These are phyloP conservation scores for Pezicula rhizophila DNA, from an alignment of 2,329 filamentous ascomycete genomes.

Conservation along the genomic window DNA sequence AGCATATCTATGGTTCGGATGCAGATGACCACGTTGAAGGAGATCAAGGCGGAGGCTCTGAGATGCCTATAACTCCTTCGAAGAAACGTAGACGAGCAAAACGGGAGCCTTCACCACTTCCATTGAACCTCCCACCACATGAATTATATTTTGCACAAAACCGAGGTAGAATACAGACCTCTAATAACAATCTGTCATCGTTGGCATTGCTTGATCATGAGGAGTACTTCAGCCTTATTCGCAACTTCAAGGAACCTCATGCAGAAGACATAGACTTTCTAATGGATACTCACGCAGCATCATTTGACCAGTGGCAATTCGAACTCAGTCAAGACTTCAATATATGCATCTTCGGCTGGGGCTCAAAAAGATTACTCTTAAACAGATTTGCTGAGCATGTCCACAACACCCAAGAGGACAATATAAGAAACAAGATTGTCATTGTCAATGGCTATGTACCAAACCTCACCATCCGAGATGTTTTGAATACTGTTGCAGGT, in stretches of 20 bases:
- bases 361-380: slow-evolving; percentile 75
- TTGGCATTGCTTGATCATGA: slow-evolving; percentile 79
- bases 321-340: slow-evolving; percentile 84
- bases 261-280: slow-evolving; percentile 64
- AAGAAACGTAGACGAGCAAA: slow-evolving; percentile 42
- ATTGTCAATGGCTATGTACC: slow-evolving; percentile 81
- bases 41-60: slow-evolving; percentile 27
- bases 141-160: slow-evolving; percentile 95
- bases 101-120: slow-evolving; percentile 58
- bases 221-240: slow-evolving; percentile 73
- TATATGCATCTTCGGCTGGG: slow-evolving; percentile 86
- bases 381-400: slow-evolving; percentile 69
- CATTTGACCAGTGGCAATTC: slow-evolving; percentile 88
- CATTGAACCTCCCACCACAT: slow-evolving; percentile 75
- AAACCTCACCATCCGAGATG: slow-evolving; percentile 59
- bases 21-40: slow-evolving; percentile 27
- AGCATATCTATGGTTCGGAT: slow-evolving; percentile 59
- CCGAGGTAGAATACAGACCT: slow-evolving; percentile 73
- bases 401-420: slow-evolving; percentile 37
- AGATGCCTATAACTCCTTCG: slow-evolving; percentile 40
- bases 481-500: slow-evolving; percentile 62
- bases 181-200: slow-evolving; percentile 73
- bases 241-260: slow-evolving; percentile 61
- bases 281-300: slow-evolving; percentile 67
- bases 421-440: slow-evolving; percentile 52